Evolutionary conservation across 331 rosid genomes (phyloP).

Genomic region (Quercus lobata): DNA sequence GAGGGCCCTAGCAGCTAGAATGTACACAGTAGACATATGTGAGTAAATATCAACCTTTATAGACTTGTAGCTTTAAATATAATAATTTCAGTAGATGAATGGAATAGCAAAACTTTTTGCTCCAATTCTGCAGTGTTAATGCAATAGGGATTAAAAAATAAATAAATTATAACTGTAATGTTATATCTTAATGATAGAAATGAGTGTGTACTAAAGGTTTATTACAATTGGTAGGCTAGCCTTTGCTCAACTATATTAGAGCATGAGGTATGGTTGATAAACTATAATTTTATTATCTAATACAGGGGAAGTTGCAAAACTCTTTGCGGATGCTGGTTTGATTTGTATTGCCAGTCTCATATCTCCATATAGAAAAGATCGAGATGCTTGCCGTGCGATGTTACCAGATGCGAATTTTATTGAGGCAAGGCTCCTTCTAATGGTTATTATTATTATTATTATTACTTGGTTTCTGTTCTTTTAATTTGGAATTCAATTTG

Average conservation of each 20-base stretch:
- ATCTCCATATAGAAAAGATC: conserved; percentile 73
- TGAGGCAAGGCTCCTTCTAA: conserved; percentile 46
- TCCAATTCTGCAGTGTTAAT: background rate
- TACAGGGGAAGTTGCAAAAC: conserved; percentile 81
- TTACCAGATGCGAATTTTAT: conserved; percentile 54
- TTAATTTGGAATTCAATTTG: conserved; percentile 15
- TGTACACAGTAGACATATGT: background rate
- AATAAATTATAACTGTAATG: background rate
- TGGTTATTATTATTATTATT: conserved; percentile 6
- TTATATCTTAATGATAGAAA: background rate
- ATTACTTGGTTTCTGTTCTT: conserved; percentile 5
- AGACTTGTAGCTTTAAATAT: background rate
- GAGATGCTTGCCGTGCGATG: conserved; percentile 73
- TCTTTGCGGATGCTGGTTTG: conserved; percentile 80
- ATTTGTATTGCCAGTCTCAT: conserved; percentile 76
- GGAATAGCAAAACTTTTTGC: background rate
- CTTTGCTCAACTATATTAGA: background rate
- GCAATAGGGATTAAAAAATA: background rate
- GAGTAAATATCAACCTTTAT: background rate
- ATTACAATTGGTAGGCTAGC: background rate
- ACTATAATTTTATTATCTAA: conserved; percentile 12
- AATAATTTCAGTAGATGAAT: background rate
- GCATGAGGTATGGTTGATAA: background rate
- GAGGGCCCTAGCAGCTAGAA: background rate
- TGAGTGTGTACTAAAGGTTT: background rate